Evolutionary conservation across 805 yeast species (phyloP), one percentile per base, ranked within the genome.

Genomic region (Wickerhamiella nectarea): DNA sequence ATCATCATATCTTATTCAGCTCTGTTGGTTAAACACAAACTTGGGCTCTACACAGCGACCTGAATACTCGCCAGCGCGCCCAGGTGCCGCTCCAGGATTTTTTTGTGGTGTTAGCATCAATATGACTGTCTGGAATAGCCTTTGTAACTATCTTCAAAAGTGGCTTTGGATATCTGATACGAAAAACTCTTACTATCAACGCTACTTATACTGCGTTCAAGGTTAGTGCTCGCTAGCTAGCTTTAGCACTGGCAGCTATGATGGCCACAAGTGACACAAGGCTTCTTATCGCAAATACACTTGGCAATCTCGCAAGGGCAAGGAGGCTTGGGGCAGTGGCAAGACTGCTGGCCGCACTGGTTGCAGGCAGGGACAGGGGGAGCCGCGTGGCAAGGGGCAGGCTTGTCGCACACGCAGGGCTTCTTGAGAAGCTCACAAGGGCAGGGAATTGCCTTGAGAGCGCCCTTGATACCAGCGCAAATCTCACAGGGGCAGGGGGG

Each of bases 371-470:
- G 21, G 5, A n/a, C 38, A 4, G 28, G 28, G 12, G 28, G 21
- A 9, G 21, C 38, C 7, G 24, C 29, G 15, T 36, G 29, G 29
- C 26, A 21, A 35, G 38, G 38, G 17, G 21, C 22, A 19, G 21
- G 18, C 28, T 38, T 38, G 19, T 38, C 41, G 28, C 41, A 29
- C 19, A 24, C 19, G 36, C 41, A 38, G 35, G 41, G 41, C 41
- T 38, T 38, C 11, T 38, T 38, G 28, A 38, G 36, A 21, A 38
- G 6, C 35, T 38, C 41, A 14, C 41, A 38, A 14, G 41, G 41
- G 41, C 41, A 38, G 4, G 41, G 41, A 20, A 34, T 35, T 12
- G 34, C 20, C n/a, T 11, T 17, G 14, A 38, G 36, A 4, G 28
- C 41, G 20, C 35, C 41, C 22, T 38, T 38, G 18, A 38, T 24